Base-by-base conservation (phyloP, 306 rosid genomes). In the Acacia confusa region DNA sequence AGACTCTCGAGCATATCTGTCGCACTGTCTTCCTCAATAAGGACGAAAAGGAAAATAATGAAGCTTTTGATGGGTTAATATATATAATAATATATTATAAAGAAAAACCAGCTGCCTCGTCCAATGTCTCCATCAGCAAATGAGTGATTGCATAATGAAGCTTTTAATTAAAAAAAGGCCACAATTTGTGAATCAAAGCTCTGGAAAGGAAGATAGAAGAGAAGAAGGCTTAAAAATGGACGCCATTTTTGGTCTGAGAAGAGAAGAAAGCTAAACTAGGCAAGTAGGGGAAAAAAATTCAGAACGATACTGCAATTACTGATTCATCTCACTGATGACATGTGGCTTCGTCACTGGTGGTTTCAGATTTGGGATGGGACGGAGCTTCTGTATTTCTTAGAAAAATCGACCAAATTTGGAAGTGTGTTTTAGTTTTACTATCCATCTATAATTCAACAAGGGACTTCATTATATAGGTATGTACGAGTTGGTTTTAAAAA, bases 1-100 rank as follows among this genome's bases (percentile, higher is more conserved):
- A 73, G 25, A 78, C 65, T 72, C 76, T 67, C 60, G 67, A 70
- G 28, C 87, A 86, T 81, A 43, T 45, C 76, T 81, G 55, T 76
- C 65, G 70, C 79, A 34, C 57, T 58, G 47, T 64, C 74, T 6
- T 43, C 40, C 43, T 44, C 50, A 72, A 57, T 71, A 71, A 65
- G 11, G 14, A 32, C 43, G 25, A 40, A 48, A 55, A 66, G 3
- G 40, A 72, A 14, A 45, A n/a, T 1, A 32, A 27, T 2, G 30
- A 17, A 43, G 24, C 30, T 4, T 64, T 45, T 77, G 66, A 4
- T 24, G 14, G 12, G 16, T 12, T 58, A 52, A 3, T 74, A 25
- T 6, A 16, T 68, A 34, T n/a, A n/a, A n/a, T n/a, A n/a, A n/a
- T n/a, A n/a, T n/a, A n/a, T n/a, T n/a, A n/a, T n/a, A n/a, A n/a